A percentile compares a stretch with the other conserved stretches of the same genome.
phyloP scores from a whole-genome alignment of 176 grass and related monocot species.

The Thinopyrum elongatum region DNA sequence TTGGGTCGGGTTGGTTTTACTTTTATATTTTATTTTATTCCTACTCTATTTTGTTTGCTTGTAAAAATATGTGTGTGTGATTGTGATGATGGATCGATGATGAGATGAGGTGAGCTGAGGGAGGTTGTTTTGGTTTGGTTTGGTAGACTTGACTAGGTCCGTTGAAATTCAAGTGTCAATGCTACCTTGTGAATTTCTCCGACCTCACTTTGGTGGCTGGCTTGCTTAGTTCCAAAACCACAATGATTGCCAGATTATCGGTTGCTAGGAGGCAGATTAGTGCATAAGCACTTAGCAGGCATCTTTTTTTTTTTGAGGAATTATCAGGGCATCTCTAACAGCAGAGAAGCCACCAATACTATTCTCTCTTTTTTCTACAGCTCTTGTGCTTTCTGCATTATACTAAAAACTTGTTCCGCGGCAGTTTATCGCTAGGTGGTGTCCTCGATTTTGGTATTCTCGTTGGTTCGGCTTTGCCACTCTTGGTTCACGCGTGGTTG shows the following conservation, averaged over 20 bases:
- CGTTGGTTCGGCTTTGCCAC: too few relatives aligned
- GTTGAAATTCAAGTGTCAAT: slow-evolving; percentile 53
- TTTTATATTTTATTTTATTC: not conserved
- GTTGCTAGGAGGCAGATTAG: not conserved
- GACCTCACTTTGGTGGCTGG: not conserved
- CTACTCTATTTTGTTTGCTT: not conserved
- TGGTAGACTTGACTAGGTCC: slow-evolving; percentile 50
- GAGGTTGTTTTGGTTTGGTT: not conserved
- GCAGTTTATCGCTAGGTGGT: too few relatives aligned
- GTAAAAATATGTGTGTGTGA: not conserved
- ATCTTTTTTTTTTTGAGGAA: not conserved
- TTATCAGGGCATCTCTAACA: not conserved
- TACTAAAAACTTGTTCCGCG: too few relatives aligned
- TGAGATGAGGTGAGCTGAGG: not conserved
- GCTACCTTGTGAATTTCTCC: not conserved
- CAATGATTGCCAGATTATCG: not conserved
- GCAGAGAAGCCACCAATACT: not conserved
- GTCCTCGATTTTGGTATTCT: too few relatives aligned
- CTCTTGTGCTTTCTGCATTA: not conserved
- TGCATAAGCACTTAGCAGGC: not conserved
- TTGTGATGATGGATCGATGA: slow-evolving; percentile 24
- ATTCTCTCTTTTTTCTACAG: too few relatives aligned
- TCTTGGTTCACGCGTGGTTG: too few relatives aligned
- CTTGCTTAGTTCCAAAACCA: not conserved
- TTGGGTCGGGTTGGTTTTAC: slow-evolving; percentile 13